Conservation (phyloP, 768 basidiomycete species). For the Hypholoma fasciculare region DNA sequence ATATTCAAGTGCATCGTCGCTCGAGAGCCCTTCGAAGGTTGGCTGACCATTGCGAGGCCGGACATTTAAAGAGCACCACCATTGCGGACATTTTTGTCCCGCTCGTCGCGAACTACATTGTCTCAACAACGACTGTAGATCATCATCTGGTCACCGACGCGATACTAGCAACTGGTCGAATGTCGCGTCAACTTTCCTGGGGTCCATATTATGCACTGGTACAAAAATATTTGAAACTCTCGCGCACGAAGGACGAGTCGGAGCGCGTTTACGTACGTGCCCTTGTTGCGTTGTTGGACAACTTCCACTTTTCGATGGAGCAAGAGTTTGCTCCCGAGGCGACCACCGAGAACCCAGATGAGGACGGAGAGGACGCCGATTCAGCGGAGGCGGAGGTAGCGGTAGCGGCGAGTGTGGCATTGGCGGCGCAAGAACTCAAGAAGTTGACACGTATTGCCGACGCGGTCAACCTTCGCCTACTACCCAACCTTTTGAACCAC, state of each 20-base stretch:
- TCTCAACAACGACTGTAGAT: conserved; percentile 59
- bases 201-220: conserved; percentile 78
- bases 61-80: conserved; percentile 64
- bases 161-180: conserved; percentile 72
- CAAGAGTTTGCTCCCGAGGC: conserved; percentile 39
- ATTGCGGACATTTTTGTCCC: conserved; percentile 86
- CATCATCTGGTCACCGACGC: conserved; percentile 92
- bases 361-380: conserved; percentile 31
- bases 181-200: conserved; percentile 82
- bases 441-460: conserved; percentile 58
- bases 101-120: conserved; percentile 79
- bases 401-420: conserved; percentile 4
- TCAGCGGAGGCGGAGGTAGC: conserved; percentile 22
- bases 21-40: conserved; percentile 85
- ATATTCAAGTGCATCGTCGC: conserved; percentile 90
- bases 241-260: conserved; percentile 63
- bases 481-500: conserved; percentile 79
- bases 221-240: conserved; percentile 76
- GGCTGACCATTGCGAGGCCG: conserved; percentile 71
- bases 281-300: conserved; percentile 81
- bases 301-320: conserved; percentile 90
- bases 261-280: conserved; percentile 85
- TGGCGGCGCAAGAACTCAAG: conserved; percentile 10
- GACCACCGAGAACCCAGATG: conserved; percentile 27
- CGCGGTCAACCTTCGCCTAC: conserved; percentile 70